These are phyloP conservation scores for Globisporangium spiculum DNA, from an alignment of 352 stramenopile species.

Conservation along the genomic window DNA sequence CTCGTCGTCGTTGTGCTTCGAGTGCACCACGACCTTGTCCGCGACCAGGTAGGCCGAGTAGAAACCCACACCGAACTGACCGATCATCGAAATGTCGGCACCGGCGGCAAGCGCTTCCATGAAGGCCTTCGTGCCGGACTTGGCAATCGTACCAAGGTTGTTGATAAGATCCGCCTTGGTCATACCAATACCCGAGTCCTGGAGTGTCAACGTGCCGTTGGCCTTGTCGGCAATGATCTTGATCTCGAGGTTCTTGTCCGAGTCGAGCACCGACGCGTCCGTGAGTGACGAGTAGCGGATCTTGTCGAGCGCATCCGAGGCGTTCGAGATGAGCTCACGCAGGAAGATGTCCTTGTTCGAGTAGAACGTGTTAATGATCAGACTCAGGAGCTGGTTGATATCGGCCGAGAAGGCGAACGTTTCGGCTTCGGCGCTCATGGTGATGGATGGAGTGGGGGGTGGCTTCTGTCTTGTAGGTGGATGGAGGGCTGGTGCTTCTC, in stretches of 20 bases:
- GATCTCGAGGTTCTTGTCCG: slow-evolving; percentile 98
- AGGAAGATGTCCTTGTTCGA: slow-evolving; percentile 99
- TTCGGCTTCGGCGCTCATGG: slow-evolving; percentile 91
- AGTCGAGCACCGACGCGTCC: slow-evolving; percentile 94
- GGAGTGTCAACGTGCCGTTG: slow-evolving; percentile 98
- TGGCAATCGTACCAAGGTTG: slow-evolving; percentile 99
- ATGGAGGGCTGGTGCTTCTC: slow-evolving; percentile 18
- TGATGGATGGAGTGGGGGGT: slow-evolving; percentile 15
- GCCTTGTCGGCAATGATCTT: slow-evolving; percentile 99
- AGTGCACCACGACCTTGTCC: slow-evolving; percentile 98
- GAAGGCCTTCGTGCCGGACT: slow-evolving; percentile 99
- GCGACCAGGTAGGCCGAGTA: slow-evolving; percentile 99
- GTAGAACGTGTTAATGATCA: slow-evolving; percentile 99
- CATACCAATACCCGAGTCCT: slow-evolving; percentile 99
- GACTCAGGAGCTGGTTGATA: slow-evolving; percentile 99
- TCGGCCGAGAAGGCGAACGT: slow-evolving; percentile 99
- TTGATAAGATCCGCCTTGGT: slow-evolving; percentile 99
- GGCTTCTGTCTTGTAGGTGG: slow-evolving; percentile 18
- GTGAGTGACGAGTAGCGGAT: slow-evolving; percentile 97
- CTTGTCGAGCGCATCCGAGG: slow-evolving; percentile 97
- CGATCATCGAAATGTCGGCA: slow-evolving; percentile 99
- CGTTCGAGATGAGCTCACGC: slow-evolving; percentile 96
- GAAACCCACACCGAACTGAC: slow-evolving; percentile 99
- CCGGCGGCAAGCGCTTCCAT: slow-evolving; percentile 98
- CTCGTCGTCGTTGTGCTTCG: slow-evolving; percentile 99